Evolutionary conservation across 2,329 filamentous ascomycete genomes (phyloP), one percentile per base, ranked within the genome.

Genomic region (Zasmidium citrigriseum): DNA sequence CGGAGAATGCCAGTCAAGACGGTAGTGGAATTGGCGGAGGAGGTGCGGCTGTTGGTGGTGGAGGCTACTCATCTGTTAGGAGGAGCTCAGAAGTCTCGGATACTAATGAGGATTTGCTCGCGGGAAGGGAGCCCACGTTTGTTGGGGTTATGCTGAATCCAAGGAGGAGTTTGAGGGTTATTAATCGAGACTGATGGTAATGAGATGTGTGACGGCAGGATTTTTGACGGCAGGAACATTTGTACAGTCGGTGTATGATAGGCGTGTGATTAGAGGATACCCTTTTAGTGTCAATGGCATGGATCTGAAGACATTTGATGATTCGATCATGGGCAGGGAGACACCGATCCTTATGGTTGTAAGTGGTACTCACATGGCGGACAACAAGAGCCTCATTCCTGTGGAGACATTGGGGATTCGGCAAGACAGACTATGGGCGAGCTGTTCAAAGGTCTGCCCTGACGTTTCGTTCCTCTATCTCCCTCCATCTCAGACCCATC

Each of bases 51-150:
- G 20, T 23, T 24, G 29, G 50, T 22, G 69, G 60, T 53, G 70
- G 52, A 49, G 68, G 67, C 9, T 64, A 66, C 56, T 64, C 64
- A 46, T 55, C 50, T 51, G 52, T 73, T 18, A 68, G 75, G 25
- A 72, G 75, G 55, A 76, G 74, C 20, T 80, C 78, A 38, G 74
- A 74, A 7, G 75, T 70, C n/a, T 82, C 79, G 60, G 80, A 79
- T 58, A 77, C 75, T 41, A 84, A 86, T 55, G 85, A 88, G 65
- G 85, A 88, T 66, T 67, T 89, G 61, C 68, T 89, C 16, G 79
- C 77, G 2, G 85, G 83, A 0, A 80, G 86, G 60, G 86, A 90
- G 71, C 89, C 89, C 59, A 88, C 82, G 58, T 91, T 90, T 74
- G 86, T 89, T 72, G 88, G 78, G 1, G 62, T 64, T 7, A 58